Evolutionary conservation across 257 asterid genomes (phyloP).

Genomic region (Primulina eburnea): DNA sequence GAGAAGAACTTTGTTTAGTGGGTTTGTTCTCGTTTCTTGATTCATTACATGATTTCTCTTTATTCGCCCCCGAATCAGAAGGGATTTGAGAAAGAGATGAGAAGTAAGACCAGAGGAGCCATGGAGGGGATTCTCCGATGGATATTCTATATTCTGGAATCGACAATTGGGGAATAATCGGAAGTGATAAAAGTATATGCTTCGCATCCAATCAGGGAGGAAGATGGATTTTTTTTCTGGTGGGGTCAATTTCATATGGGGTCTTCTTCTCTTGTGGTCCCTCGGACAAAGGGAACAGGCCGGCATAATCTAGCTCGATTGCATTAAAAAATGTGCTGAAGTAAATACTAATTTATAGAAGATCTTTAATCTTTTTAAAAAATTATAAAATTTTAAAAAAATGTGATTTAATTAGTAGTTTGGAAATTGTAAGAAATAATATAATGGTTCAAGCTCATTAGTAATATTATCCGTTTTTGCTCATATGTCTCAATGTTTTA

Average conservation of each 20-base stretch:
- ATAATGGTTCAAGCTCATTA: too few species aligned
- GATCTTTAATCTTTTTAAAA: too few species aligned
- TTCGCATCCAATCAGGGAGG: slow-evolving; percentile 1
- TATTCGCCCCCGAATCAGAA: slow-evolving; percentile 8
- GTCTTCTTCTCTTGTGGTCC: not conserved
- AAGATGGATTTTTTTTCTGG: not conserved
- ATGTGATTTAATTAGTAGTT: too few species aligned
- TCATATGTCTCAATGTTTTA: too few species aligned
- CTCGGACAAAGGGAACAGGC: not conserved
- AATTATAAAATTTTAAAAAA: too few species aligned
- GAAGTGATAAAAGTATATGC: slow-evolving; percentile 12
- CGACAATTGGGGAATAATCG: slow-evolving; percentile 15
- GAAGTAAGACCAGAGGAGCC: slow-evolving; percentile 28
- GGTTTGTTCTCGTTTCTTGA: slow-evolving; percentile 22
- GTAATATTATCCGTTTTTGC: too few species aligned
- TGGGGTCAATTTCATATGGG: not conserved
- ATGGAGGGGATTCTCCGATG: slow-evolving; percentile 14
- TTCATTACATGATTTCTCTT: slow-evolving; percentile 16
- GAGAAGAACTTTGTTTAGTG: not conserved
- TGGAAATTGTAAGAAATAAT: too few species aligned
- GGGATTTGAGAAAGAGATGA: slow-evolving; percentile 18
- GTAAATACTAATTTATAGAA: too few species aligned
- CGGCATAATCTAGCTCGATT: not conserved
- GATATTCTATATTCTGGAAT: slow-evolving; percentile 15
- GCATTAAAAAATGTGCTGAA: not conserved